Percentiles rank a stretch among this genome's conserved stretches.
These are phyloP conservation scores for Collybia mongolica DNA, from an alignment of 768 basidiomycete genomes.

Conservation along the genomic window DNA sequence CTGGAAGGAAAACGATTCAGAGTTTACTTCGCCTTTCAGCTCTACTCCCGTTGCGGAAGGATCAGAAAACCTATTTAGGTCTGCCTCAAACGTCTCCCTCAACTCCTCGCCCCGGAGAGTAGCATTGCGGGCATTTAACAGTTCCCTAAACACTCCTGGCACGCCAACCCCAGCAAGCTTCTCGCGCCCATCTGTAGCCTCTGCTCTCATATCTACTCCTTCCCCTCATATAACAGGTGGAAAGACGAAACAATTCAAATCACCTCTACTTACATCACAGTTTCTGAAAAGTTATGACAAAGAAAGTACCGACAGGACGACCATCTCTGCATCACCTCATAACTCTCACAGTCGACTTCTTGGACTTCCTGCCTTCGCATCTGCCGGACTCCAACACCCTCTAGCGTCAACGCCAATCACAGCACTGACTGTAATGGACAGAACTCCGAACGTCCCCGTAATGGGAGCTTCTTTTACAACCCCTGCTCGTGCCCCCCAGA, in stretches of 20 bases:
- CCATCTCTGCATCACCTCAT: slow-evolving; percentile 24
- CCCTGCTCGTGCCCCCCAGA: slow-evolving; percentile 10
- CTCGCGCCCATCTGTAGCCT: slow-evolving; percentile 15
- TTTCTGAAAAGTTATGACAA: too few relatives aligned
- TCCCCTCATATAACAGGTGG: slow-evolving; percentile 9
- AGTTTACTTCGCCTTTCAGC: slow-evolving; percentile 2
- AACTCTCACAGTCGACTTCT: slow-evolving; percentile 20
- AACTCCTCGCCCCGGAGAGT: slow-evolving; percentile 26
- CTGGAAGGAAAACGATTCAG: slow-evolving; percentile 42
- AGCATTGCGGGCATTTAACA: slow-evolving; percentile 36
- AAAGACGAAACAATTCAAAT: slow-evolving; percentile 42
- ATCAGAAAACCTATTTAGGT: slow-evolving; percentile 26
- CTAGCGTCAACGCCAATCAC: slow-evolving; percentile 26
- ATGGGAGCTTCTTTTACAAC: slow-evolving; percentile 5
- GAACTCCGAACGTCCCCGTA: slow-evolving; percentile 4
- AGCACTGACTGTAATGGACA: slow-evolving; percentile 8
- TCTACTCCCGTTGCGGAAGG: slow-evolving; percentile 9
- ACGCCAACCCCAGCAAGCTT: slow-evolving; percentile 38
- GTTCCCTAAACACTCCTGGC: slow-evolving; percentile 32
- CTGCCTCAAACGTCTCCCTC: slow-evolving; percentile 17
- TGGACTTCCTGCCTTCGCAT: slow-evolving; percentile 6
- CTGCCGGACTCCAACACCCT: slow-evolving; percentile 35
- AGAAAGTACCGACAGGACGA: slow-evolving; percentile 4
- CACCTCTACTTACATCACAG: slow-evolving; percentile 35
- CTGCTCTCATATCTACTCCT: slow-evolving; percentile 10